Evolutionary conservation across 179 eudicot genomes (phyloP), one percentile per base, ranked within the genome.

Genomic region (Corrigiola litoralis): DNA sequence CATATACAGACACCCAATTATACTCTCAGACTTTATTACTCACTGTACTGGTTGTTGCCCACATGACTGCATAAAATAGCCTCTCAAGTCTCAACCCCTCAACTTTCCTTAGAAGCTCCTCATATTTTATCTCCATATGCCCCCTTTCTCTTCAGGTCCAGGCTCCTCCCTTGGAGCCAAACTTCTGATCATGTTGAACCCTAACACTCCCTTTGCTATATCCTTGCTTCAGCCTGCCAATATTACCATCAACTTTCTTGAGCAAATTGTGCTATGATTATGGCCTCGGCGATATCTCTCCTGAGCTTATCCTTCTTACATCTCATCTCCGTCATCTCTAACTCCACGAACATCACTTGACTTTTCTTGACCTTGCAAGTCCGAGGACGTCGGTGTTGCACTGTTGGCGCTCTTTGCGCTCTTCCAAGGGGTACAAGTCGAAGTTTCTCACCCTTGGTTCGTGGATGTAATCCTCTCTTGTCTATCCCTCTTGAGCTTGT

Each of bases 331-430:
- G 13, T 17, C 23, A 6, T 16, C 10, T 73, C 55, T 11, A 8
- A 72, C 66, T 44, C 48, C 69, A 71, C 66, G 61, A 76, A 51
- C 67, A 66, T 59, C 58, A 52, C 81, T 71, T 58, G 72, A 55
- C 77, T 78, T 84, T 84, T 84, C 89, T 84, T 84, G 86, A 84
- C 86, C 89, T 84, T 81, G 89, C 86, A 84, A 84, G 89, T 61
- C 89, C 76, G 31, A 32, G 52, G 50, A 33, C 20, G n/a, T 34
- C 11, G 48, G 6, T 21, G 9, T 36, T 20, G 7, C 10, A 18
- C 4, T 32, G 1, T 17, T 13, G 20, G 29, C 1, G 46, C 13
- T 6, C 17, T 53, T 29, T 34, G 8, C 2, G 5, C 5, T 53
- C 53, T 63, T 48, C 1, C 29, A 6, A 44, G n/a, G 27, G 34